Percentiles rank a stretch among this genome's conserved stretches.
Evolutionary conservation across 441 rosid genomes (phyloP).

Genomic region (Brassica balearica): DNA sequence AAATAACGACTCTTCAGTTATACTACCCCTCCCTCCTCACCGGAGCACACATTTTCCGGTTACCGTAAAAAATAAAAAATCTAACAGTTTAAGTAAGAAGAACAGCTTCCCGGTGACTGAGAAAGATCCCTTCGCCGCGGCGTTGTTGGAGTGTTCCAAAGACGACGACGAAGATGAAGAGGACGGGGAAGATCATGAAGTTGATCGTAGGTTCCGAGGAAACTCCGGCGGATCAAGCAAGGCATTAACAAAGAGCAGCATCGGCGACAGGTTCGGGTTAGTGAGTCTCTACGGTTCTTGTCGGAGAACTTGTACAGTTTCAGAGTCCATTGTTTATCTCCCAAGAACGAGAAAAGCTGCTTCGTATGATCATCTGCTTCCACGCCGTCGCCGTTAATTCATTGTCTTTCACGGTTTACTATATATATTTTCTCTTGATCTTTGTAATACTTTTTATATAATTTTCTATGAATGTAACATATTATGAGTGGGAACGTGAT

Average conservation of each 20-base stretch:
- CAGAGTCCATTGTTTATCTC: conserved; percentile 70
- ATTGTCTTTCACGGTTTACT: conserved; percentile 16
- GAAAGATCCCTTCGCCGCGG: conserved; percentile 75
- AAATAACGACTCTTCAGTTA: conserved; percentile 47
- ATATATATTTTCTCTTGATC: not conserved
- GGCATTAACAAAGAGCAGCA: conserved; percentile 50
- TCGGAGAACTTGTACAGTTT: conserved; percentile 64
- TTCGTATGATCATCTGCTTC: conserved; percentile 51
- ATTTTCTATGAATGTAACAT: conserved; percentile 35
- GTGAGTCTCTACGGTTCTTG: conserved; percentile 68
- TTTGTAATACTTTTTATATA: conserved; percentile 13
- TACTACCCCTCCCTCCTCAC: conserved; percentile 77
- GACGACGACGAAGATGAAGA: conserved; percentile 54
- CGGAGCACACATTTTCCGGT: conserved; percentile 40
- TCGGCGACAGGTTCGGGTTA: conserved; percentile 70
- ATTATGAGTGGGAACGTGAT: conserved; percentile 18
- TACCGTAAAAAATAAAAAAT: conserved; percentile 36
- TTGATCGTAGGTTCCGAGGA: conserved; percentile 33
- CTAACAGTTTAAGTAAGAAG: conserved; percentile 32
- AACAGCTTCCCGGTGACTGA: conserved; percentile 28
- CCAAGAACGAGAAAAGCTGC: conserved; percentile 56
- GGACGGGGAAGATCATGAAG: not conserved
- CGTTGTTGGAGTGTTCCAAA: conserved; percentile 78
- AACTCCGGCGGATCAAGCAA: conserved; percentile 42
- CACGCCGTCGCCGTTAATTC: conserved; percentile 44